Conservation (phyloP, 2,329 filamentous ascomycete genomes). For the Monosporascus sp. region DNA sequence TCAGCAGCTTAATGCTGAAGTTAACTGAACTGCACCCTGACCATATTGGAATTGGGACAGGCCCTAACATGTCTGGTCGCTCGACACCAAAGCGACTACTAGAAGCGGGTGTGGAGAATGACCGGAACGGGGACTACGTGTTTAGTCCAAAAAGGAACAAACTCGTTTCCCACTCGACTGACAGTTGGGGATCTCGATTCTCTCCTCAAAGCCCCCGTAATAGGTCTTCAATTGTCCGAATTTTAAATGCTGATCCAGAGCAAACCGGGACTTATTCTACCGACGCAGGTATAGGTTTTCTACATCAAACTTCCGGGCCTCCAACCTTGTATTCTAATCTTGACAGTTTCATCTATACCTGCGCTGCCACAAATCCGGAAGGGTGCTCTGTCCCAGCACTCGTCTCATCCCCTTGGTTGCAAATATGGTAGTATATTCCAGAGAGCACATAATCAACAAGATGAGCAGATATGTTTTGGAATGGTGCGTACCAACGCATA, state of each 20-base stretch:
- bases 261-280: neutral
- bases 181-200: neutral
- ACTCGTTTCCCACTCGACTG: neutral
- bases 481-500: constrained; percentile 9
- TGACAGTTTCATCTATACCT: neutral
- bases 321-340: neutral
- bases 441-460: neutral
- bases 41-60: too few species aligned
- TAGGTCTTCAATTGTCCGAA: neutral
- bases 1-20: too few species aligned
- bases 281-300: neutral
- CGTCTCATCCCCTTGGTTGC: neutral
- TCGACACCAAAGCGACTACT: neutral
- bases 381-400: neutral
- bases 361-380: neutral
- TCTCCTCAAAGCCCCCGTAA: neutral
- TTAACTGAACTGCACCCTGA: too few species aligned
- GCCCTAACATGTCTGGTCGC: neutral
- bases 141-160: neutral
- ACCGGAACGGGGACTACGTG: neutral
- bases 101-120: neutral
- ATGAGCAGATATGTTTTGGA: constrained; percentile 8
- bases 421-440: neutral
- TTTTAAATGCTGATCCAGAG: neutral
- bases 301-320: neutral